Conservation (phyloP, 2,329 filamentous ascomycete species). For the Ascochyta viciae-villosae region DNA sequence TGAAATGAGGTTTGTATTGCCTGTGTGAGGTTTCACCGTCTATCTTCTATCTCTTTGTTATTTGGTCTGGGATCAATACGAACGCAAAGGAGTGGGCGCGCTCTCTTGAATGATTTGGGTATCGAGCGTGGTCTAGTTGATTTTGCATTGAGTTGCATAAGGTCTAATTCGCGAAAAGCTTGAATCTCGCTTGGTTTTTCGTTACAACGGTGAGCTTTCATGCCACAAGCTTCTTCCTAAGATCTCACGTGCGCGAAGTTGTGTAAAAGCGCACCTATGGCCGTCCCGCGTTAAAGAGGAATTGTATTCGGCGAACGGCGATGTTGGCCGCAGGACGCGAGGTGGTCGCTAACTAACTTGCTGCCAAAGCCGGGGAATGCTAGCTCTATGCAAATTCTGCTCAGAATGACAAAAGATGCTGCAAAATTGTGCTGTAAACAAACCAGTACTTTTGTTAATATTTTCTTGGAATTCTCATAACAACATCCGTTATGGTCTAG, state of each 20-base stretch:
- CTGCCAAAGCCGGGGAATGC: too few species aligned
- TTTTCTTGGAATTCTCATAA: neutral
- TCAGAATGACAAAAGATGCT: too few species aligned
- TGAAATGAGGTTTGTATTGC: neutral
- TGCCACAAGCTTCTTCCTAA: neutral
- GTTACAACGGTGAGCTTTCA: neutral
- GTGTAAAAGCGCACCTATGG: neutral
- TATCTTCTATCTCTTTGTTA: neutral
- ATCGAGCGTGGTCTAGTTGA: too few species aligned
- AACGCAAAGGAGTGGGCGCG: neutral
- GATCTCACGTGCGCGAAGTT: neutral
- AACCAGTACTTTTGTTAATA: neutral
- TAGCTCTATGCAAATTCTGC: too few species aligned
- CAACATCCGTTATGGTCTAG: conserved; percentile 3
- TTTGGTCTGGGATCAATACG: conserved; percentile 2
- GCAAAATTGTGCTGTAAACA: too few species aligned
- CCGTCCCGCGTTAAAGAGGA: neutral
- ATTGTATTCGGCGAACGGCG: neutral
- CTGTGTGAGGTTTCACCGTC: neutral
- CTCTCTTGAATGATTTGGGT: neutral
- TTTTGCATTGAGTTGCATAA: too few species aligned
- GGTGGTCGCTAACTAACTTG: too few species aligned
- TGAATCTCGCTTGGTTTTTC: too few species aligned
- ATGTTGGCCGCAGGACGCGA: neutral
- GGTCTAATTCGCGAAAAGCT: too few species aligned